Evolutionary conservation across 129 eudicot genomes (phyloP).

Genomic region (Mikania micrantha): DNA sequence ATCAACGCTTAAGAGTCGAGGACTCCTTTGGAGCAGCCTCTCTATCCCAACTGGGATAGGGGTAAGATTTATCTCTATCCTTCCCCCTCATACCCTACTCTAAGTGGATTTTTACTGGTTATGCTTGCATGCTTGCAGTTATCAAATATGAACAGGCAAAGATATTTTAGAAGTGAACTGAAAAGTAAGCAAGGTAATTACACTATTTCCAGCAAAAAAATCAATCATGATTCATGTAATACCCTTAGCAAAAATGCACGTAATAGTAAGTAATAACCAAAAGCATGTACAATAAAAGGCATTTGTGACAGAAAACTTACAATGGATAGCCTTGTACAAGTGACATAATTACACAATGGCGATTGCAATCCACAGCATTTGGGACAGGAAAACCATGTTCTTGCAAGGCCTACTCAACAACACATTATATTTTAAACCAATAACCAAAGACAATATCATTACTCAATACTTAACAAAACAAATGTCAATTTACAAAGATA

Average conservation of each 20-base stretch:
- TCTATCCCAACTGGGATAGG: too few relatives aligned
- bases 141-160: background rate
- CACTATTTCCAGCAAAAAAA: background rate
- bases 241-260: background rate
- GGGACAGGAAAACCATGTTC: constrained; percentile 97
- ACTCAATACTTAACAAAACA: background rate
- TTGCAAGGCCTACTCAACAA: constrained; percentile 63
- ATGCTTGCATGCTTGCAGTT: too few relatives aligned
- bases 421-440: background rate
- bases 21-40: too few relatives aligned
- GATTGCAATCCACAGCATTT: constrained; percentile 86
- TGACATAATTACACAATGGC: constrained; percentile 94
- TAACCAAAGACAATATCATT: background rate
- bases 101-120: too few relatives aligned
- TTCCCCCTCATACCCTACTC: too few relatives aligned
- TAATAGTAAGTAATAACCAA: background rate
- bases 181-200: background rate
- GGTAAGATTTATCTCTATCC: too few relatives aligned
- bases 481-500: constrained; percentile 3
- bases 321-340: constrained; percentile 94
- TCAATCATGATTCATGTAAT: background rate
- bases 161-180: background rate
- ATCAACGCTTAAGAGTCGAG: too few relatives aligned
- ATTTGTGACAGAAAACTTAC: constrained; percentile 39
- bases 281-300: background rate